These are phyloP conservation scores for Durotheca rogersii DNA, from an alignment of 495 filamentous ascomycete species.

Conservation along the genomic window DNA sequence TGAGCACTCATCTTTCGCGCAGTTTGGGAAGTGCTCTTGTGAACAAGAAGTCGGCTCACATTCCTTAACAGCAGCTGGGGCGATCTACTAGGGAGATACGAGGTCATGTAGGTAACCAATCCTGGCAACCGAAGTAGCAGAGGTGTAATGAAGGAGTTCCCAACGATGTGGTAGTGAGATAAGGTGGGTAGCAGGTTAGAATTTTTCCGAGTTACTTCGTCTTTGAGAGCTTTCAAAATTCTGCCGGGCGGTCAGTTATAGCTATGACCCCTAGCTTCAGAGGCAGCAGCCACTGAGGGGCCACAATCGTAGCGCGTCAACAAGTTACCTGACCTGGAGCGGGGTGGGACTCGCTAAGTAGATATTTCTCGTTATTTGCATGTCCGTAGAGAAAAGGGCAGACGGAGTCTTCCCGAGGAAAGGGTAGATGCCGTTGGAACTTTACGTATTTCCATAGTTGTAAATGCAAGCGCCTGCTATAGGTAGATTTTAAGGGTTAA, in stretches of 20 bases:
- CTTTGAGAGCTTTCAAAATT: conserved; percentile 10
- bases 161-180: no score
- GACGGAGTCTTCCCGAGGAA: no score
- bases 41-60: conserved; percentile 15
- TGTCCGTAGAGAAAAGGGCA: no score
- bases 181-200: no score
- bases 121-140: neutral
- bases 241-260: conserved; percentile 15
- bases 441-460: no score
- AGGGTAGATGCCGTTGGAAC: no score
- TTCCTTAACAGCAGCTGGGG: conserved; percentile 6
- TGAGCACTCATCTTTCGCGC: conserved; percentile 23
- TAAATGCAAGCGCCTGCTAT: no score
- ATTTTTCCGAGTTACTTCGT: conserved; percentile 5
- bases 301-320: no score
- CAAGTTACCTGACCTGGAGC: no score
- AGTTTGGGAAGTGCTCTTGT: conserved; percentile 15
- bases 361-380: no score
- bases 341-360: no score
- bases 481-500: no score
- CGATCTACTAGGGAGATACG: neutral
- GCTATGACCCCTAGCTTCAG: neutral
- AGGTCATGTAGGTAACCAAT: conserved; percentile 21
- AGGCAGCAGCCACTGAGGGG: neutral
- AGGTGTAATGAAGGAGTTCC: neutral